Percentiles rank a stretch among this genome's conserved stretches.
Evolutionary conservation across 345 rosid genomes (phyloP).

Genomic region (Aethionema arabicum): DNA sequence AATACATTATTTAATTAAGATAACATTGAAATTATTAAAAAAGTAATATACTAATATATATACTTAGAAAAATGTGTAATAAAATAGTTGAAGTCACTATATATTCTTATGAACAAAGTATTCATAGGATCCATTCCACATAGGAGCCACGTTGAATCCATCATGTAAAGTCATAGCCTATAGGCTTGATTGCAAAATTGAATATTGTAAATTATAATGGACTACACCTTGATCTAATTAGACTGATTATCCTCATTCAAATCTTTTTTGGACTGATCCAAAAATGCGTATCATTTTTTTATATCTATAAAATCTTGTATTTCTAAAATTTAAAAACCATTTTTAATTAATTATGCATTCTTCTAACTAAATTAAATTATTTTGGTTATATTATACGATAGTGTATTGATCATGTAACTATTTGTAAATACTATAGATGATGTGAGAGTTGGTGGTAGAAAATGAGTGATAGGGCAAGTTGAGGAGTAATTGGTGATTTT

Average conservation of each 20-base stretch:
- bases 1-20: too few relatives aligned
- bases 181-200: conserved; percentile 21
- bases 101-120: conserved; percentile 15
- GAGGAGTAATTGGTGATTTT: conserved; percentile 16
- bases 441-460: conserved; percentile 15
- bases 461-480: conserved; percentile 23
- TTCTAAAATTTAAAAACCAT: too few relatives aligned
- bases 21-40: too few relatives aligned
- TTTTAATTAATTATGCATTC: too few relatives aligned
- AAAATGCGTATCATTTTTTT: not conserved
- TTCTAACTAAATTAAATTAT: too few relatives aligned
- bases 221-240: conserved; percentile 25
- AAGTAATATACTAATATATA: too few relatives aligned
- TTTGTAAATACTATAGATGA: conserved; percentile 13
- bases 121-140: conserved; percentile 5
- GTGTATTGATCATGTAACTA: not conserved
- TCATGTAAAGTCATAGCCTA: conserved; percentile 1
- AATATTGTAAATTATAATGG: conserved; percentile 26
- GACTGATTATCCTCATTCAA: not conserved
- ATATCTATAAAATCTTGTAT: too few relatives aligned
- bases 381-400: too few relatives aligned
- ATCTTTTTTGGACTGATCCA: not conserved
- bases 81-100: conserved; percentile 7
- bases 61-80: not conserved
- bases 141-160: conserved; percentile 27